These are phyloP conservation scores for Apiotrichum sp. DNA, from an alignment of 1,284 basidiomycete species.

Conservation along the genomic window DNA sequence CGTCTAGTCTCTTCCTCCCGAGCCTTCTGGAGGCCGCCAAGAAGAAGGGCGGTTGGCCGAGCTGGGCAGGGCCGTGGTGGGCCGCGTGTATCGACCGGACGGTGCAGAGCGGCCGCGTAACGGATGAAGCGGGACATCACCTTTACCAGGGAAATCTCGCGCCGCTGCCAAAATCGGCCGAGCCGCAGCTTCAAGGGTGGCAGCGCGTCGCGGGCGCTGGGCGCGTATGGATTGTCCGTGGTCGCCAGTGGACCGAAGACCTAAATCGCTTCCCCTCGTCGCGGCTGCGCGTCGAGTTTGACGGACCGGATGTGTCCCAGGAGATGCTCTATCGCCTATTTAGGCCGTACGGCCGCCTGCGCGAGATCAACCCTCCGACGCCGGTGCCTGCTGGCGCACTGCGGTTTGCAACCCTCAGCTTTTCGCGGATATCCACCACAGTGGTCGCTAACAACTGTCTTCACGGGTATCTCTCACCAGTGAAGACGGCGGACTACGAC, in stretches of 20 bases:
- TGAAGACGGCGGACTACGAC: constrained; percentile 42
- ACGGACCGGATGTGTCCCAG: constrained; percentile 76
- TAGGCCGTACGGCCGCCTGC: constrained; percentile 72
- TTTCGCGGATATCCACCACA: constrained; percentile 61
- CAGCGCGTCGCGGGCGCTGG: constrained; percentile 49
- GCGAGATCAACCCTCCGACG: constrained; percentile 58
- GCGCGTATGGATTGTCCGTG: constrained; percentile 70
- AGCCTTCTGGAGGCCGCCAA: constrained; percentile 31
- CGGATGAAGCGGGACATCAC: constrained; percentile 10
- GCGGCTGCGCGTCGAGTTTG: constrained; percentile 69
- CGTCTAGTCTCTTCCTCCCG: constrained; percentile 39
- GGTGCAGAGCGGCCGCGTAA: not conserved
- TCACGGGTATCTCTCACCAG: constrained; percentile 59
- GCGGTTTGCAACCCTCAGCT: constrained; percentile 61
- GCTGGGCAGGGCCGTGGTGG: constrained; percentile 44
- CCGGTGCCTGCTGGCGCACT: constrained; percentile 63
- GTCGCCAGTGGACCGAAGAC: constrained; percentile 81
- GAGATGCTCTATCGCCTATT: constrained; percentile 52
- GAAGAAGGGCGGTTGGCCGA: constrained; percentile 42
- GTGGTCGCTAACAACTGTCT: constrained; percentile 78
- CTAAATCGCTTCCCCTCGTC: constrained; percentile 72
- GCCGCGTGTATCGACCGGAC: constrained; percentile 8
- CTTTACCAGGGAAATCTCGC: constrained; percentile 12
- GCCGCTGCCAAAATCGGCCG: not conserved
- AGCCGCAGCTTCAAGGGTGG: constrained; percentile 14